Evolutionary conservation across 1,284 basidiomycete species (phyloP).

Genomic region (Marasmius sp.): DNA sequence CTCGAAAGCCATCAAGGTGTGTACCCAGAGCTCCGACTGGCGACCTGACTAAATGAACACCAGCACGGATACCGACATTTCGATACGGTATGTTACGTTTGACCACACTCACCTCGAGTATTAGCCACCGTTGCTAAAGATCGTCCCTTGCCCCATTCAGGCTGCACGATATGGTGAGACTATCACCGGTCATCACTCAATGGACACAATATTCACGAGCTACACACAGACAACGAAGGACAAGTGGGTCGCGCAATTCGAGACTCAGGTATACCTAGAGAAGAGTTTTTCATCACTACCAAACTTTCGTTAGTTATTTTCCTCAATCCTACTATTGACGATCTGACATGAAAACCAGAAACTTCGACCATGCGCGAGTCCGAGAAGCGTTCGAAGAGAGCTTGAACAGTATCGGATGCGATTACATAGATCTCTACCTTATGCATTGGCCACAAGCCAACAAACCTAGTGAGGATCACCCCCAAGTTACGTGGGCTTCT

Average conservation of each 20-base stretch:
- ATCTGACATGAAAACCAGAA: too few relatives aligned
- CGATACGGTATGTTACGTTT: slow-evolving; percentile 32
- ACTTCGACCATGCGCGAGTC: neutral
- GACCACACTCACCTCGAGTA: neutral
- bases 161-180: slow-evolving; percentile 29
- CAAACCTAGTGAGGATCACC: neutral
- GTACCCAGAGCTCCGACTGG: neutral
- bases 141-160: slow-evolving; percentile 14
- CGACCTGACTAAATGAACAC: neutral
- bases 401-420: neutral
- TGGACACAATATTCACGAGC: slow-evolving; percentile 1
- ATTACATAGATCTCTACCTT: slow-evolving; percentile 2
- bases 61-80: slow-evolving; percentile 40
- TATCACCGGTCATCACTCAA: neutral
- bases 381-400: neutral
- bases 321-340: too few relatives aligned
- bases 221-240: slow-evolving; percentile 40
- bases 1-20: slow-evolving; percentile 33
- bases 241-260: slow-evolving; percentile 50
- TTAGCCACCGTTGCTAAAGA: neutral
- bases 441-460: slow-evolving; percentile 3
- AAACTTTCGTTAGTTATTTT: slow-evolving; percentile 33
- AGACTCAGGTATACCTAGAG: slow-evolving; percentile 42
- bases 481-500: neutral
- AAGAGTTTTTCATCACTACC: slow-evolving; percentile 53